A percentile compares a stretch with the other conserved stretches of the same genome.
These are phyloP conservation scores for Piper betle DNA, from an alignment of 164 flowering plant species.

Conservation along the genomic window DNA sequence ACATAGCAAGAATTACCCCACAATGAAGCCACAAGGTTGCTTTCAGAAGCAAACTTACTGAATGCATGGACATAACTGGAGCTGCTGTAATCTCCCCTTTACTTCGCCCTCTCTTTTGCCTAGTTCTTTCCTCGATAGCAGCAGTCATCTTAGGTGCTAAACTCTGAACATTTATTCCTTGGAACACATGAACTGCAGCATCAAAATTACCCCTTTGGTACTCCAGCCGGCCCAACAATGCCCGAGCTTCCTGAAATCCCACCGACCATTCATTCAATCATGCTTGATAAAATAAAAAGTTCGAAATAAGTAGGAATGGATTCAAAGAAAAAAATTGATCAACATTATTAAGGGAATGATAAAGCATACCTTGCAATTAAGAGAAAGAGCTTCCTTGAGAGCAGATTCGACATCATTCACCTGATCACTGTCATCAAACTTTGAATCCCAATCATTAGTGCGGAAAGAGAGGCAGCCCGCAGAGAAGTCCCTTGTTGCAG, in stretches of 20 bases:
- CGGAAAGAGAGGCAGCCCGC: conserved; percentile 75
- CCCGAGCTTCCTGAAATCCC: conserved; percentile 78
- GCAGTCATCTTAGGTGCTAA: conserved; percentile 57
- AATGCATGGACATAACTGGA: conserved; percentile 80
- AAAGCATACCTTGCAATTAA: conserved; percentile 76
- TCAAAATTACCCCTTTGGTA: conserved; percentile 70
- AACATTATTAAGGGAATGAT: not conserved
- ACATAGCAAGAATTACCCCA: too few relatives aligned
- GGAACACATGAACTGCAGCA: conserved; percentile 95
- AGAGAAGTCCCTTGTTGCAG: conserved; percentile 91
- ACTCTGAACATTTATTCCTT: conserved; percentile 66
- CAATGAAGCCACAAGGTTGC: conserved; percentile 83
- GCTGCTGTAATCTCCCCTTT: conserved; percentile 31
- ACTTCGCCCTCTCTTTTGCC: conserved; percentile 35
- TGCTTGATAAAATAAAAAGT: too few relatives aligned
- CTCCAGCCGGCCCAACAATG: conserved; percentile 78
- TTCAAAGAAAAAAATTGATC: not conserved
- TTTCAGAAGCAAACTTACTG: conserved; percentile 85
- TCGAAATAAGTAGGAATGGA: not conserved
- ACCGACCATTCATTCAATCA: not conserved
- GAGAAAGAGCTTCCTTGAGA: conserved; percentile 82
- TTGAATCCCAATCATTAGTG: conserved; percentile 77
- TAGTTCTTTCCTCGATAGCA: conserved; percentile 55
- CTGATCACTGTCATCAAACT: conserved; percentile 55
- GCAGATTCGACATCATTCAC: conserved; percentile 96